Base-by-base conservation (phyloP, 2,329 filamentous ascomycete species). In the Arthrinium puccinioides region DNA sequence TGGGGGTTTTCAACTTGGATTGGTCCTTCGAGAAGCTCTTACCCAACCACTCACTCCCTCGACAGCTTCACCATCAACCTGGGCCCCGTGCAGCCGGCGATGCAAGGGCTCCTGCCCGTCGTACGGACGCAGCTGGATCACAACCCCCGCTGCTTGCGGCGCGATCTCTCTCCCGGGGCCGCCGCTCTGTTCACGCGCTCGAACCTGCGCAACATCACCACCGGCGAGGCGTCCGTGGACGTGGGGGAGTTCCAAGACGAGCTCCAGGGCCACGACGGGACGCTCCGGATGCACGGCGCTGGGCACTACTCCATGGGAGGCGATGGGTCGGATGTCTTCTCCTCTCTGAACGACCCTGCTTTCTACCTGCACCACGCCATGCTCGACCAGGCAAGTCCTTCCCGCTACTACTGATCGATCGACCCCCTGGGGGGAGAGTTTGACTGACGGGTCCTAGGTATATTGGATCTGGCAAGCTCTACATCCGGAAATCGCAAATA, bases 301-400 rank as follows among this genome's bases (percentile, higher is more conserved):
- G 31, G 31, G 4, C 31, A 33, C 20, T 33, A 21, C 20, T 14
- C 11, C 20, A 33, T 33, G 31, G 31, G 31, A 6, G 31, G 18
- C n/a, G 31, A 33, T 21, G 21, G 32, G 5, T 6, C 32, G 4
- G 32, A 34, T 11, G 5, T 33, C n/a, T 34, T 15, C 32, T 11
- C 32, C 14, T 34, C 32, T 7, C 18, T 34, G 9, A 34, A 34
- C 21, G 32, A 34, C 5, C 21, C 14, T 4, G 32, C 32, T 11
- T 34, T 34, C 15, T 34, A 23, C 20, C 15, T 34, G 9, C 32
- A 34, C 21, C 32, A 34, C n/a, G 8, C 33, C 11, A 34, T 34
- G 32, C n/a, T 34, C 5, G 32, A 34, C 9, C 21, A n/a, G n/a
- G n/a, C n/a, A n/a, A n/a, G n/a, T n/a, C n/a, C n/a, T n/a, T n/a